phyloP scores from a whole-genome alignment of 306 rosid species.

The Hylodesmum podocarpum region DNA sequence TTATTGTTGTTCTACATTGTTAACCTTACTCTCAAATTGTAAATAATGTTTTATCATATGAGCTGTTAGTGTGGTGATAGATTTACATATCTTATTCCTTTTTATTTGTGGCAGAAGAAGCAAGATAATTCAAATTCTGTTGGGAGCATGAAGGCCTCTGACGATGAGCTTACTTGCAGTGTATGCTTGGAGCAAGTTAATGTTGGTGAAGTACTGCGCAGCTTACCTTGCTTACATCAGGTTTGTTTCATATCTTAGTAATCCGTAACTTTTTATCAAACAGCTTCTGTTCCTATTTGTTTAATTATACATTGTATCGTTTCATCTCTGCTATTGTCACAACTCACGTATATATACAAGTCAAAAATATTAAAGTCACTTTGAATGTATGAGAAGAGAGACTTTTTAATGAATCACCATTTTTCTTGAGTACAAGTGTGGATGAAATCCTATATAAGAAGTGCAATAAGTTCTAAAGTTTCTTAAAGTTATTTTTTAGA shows the following conservation, averaged over 20 bases:
- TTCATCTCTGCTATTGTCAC: constrained; percentile 1
- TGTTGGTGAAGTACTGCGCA: constrained; percentile 83
- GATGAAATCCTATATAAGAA: neutral
- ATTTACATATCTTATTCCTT: neutral
- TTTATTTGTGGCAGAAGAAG: constrained; percentile 52
- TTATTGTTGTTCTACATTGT: neutral
- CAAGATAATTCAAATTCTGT: constrained; percentile 52
- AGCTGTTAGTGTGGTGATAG: neutral
- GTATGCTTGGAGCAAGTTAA: constrained; percentile 97
- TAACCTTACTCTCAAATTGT: neutral
- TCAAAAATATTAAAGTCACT: neutral
- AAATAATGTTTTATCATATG: neutral
- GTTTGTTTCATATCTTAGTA: constrained; percentile 34
- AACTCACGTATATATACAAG: constrained; percentile 5
- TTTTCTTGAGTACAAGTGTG: neutral
- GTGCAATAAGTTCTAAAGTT: neutral
- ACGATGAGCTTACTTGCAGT: constrained; percentile 94
- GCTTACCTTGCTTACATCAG: constrained; percentile 98
- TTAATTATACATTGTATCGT: neutral
- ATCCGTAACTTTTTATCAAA: neutral
- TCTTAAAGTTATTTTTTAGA: neutral
- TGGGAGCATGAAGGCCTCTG: constrained; percentile 59
- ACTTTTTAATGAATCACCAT: neutral
- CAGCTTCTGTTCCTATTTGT: constrained; percentile 9
- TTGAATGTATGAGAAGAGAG: neutral